These are phyloP conservation scores for Decorospora gaudefroyi DNA, from an alignment of 2,329 filamentous ascomycete genomes.

Conservation along the genomic window DNA sequence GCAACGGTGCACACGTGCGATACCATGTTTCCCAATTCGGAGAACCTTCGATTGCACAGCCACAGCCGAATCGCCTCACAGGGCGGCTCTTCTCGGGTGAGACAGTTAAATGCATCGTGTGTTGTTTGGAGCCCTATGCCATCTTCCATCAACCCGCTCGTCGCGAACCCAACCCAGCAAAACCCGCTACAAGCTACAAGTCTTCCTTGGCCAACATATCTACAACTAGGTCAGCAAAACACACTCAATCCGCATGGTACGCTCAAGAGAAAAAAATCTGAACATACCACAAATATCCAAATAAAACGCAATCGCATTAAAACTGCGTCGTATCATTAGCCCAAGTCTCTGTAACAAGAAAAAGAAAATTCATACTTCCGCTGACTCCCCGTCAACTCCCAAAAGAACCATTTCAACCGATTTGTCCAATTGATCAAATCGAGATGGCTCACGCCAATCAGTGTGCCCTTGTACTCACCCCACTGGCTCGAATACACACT, in stretches of 20 bases:
- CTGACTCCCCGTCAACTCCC: slow-evolving; percentile 60
- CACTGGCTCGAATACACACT: slow-evolving; percentile 63
- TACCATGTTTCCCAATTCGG: slow-evolving; percentile 4
- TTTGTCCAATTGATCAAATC: slow-evolving; percentile 71
- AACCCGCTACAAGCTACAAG: slow-evolving; percentile 34
- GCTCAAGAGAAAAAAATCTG: too few relatives aligned
- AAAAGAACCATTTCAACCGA: slow-evolving; percentile 62
- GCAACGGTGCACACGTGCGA: too few relatives aligned
- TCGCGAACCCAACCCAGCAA: too few relatives aligned
- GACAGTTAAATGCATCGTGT: not conserved
- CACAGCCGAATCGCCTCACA: slow-evolving; percentile 24
- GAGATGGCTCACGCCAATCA: slow-evolving; percentile 66
- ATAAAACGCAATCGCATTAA: slow-evolving; percentile 68
- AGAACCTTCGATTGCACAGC: slow-evolving; percentile 27
- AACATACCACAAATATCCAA: slow-evolving; percentile 65
- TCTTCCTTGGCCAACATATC: slow-evolving; percentile 49
- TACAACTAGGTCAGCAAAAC: slow-evolving; percentile 13
- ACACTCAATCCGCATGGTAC: not conserved
- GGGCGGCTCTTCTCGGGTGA: too few relatives aligned
- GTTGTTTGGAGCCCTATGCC: slow-evolving; percentile 14
- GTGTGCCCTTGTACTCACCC: slow-evolving; percentile 66
- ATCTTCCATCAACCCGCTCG: too few relatives aligned
- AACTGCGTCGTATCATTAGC: slow-evolving; percentile 49
- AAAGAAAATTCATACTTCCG: slow-evolving; percentile 50
- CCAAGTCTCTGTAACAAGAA: too few relatives aligned